Base-by-base conservation (phyloP, 331 rosid genomes). In the Erythrophleum ivorense region DNA sequence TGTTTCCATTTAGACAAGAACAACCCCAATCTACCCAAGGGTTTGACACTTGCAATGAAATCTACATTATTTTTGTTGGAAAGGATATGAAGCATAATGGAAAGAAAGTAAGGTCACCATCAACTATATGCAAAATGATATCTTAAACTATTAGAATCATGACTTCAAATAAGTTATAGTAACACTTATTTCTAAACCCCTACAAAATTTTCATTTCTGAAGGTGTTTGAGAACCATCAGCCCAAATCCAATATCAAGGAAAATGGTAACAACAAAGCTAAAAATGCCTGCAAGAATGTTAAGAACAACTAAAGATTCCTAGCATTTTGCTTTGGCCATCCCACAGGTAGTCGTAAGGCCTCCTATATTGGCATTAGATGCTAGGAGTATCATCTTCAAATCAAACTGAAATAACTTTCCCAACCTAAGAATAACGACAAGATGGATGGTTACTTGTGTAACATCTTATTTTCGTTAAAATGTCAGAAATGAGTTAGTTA, bases 361-460 rank as follows among this genome's bases (percentile, higher is more conserved):
- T 60, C 66, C 66, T 60, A 60, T 60, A 29, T 60, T 60, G 18
- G 66, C 66, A 60, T 60, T 60, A 40, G 66, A 60, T 60, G 66
- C 66, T 60, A 60, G 29, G 12, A 60, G 40, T 29, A 60, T 9
- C 38, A 60, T 40, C 33, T 60, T 60, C 66, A 60, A 29, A 60
- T 60, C 66, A 60, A 29, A 24, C 38, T 33, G 1, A 3, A 60
- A 60, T 40, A 60, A 29, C 66, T 29, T 29, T 60, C 40, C 66
- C 8, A 60, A 60, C 66, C 66, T 40, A 10, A 60, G 38, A 29
- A 60, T 40, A 29, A 60, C 7, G 5, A 4, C 40, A 10, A 60
- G 66, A 29, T 60, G 66, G 16, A 60, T 31, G 14, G 66, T 60
- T 11, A 60, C 40, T 60, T 60, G 40, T 24, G 29, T 24, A 24